Conservation (phyloP, 345 rosid genomes). For the Combretum micranthum region DNA sequence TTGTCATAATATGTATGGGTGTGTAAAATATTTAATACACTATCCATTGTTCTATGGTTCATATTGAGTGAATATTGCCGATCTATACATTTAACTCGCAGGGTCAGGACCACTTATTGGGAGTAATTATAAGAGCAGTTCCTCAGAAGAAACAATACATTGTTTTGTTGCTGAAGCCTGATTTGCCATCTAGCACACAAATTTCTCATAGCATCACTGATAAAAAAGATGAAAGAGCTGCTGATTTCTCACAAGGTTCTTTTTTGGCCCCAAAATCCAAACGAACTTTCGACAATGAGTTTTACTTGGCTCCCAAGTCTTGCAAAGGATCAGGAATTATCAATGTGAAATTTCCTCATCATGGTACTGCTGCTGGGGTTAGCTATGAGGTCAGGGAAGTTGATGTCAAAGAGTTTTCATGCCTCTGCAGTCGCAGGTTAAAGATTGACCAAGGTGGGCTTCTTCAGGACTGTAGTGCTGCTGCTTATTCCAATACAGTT, state of each 20-base stretch:
- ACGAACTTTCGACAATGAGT: slow-evolving; percentile 65
- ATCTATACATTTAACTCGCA: slow-evolving; percentile 23
- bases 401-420: slow-evolving; percentile 55
- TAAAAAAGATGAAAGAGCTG: slow-evolving; percentile 36
- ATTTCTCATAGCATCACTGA: no score
- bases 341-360: slow-evolving; percentile 61
- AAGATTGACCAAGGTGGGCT: slow-evolving; percentile 56
- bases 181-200: slow-evolving; percentile 25
- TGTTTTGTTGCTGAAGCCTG: slow-evolving; percentile 71
- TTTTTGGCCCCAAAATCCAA: slow-evolving; percentile 66
- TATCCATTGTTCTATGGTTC: not conserved
- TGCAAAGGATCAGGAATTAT: slow-evolving; percentile 65
- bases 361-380: slow-evolving; percentile 72
- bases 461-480: slow-evolving; percentile 55
- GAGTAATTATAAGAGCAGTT: slow-evolving; percentile 63
- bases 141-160: slow-evolving; percentile 50
- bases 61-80: not conserved
- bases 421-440: slow-evolving; percentile 56
- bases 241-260: slow-evolving; percentile 45
- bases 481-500: slow-evolving; percentile 80
- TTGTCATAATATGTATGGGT: no score
- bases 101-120: slow-evolving; percentile 79
- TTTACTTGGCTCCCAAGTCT: slow-evolving; percentile 23
- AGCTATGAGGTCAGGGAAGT: slow-evolving; percentile 73
- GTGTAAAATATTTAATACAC: not conserved